phyloP scores from a whole-genome alignment of 1,284 basidiomycete species.

The Rhodotorula mucilaginosa region DNA sequence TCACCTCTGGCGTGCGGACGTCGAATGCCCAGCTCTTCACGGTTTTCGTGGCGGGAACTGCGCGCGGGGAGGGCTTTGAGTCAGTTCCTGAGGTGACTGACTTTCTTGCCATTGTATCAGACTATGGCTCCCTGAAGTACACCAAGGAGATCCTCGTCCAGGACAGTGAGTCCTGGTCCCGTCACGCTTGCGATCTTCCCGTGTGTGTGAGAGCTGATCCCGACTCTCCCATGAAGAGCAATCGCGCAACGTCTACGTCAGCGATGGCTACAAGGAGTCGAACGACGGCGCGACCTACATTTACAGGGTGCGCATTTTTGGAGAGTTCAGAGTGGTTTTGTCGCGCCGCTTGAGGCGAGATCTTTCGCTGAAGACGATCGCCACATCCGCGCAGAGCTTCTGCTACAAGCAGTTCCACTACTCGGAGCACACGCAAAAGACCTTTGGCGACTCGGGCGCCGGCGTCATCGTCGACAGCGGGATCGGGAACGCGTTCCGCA shows the following conservation, averaged over 20 bases:
- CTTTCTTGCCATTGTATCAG: not conserved
- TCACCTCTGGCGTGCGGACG: not conserved
- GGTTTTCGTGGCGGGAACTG: too few relatives aligned
- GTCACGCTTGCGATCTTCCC: too few relatives aligned
- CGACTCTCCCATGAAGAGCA: not conserved
- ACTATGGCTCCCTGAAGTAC: not conserved
- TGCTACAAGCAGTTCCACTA: slow-evolving; percentile 11
- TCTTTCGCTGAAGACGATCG: not conserved
- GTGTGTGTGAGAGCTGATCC: too few relatives aligned
- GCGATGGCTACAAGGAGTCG: slow-evolving; percentile 6
- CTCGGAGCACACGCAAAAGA: slow-evolving; percentile 8
- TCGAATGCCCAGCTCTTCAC: too few relatives aligned
- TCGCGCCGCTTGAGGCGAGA: too few relatives aligned
- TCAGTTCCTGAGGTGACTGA: too few relatives aligned
- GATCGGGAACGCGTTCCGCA: slow-evolving; percentile 5
- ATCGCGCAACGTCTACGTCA: slow-evolving; percentile 6
- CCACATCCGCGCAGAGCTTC: not conserved
- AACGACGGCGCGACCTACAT: not conserved
- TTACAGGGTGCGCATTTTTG: slow-evolving; percentile 1
- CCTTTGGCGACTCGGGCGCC: slow-evolving; percentile 9
- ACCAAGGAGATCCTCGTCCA: slow-evolving; percentile 3
- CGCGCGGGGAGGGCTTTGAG: too few relatives aligned
- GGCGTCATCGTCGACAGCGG: slow-evolving; percentile 11
- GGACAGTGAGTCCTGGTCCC: not conserved
- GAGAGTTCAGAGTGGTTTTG: not conserved